Evolutionary conservation across 768 basidiomycete species (phyloP).

Genomic region (Agrocybe praecox): DNA sequence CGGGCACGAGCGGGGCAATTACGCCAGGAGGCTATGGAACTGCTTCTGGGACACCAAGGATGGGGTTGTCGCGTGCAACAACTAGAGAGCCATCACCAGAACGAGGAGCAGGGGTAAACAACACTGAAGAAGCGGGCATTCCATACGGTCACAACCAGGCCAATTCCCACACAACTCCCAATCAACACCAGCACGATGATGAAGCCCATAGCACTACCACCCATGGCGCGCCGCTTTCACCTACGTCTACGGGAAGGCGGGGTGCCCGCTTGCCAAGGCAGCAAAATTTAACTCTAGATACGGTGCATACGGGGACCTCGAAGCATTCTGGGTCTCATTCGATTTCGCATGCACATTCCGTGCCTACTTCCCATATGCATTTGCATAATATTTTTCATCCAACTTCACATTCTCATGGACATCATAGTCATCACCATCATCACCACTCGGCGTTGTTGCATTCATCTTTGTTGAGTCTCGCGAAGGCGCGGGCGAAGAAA

Average conservation of each 20-base stretch:
- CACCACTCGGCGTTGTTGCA: constrained; percentile 30
- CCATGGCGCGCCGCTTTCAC: not conserved
- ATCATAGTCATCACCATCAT: constrained; percentile 30
- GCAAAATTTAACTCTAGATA: not conserved
- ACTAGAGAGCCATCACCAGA: not conserved
- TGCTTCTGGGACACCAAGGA: not conserved
- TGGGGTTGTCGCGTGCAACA: not conserved
- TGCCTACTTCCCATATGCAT: not conserved
- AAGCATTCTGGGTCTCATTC: not conserved
- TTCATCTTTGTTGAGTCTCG: constrained; percentile 39
- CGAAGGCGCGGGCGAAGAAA: constrained; percentile 29
- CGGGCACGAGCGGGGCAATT: constrained; percentile 31
- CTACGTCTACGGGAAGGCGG: not conserved
- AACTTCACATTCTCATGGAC: constrained; percentile 6
- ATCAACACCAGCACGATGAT: not conserved
- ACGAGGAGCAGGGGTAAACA: not conserved
- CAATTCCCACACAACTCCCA: not conserved
- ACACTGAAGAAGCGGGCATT: not conserved
- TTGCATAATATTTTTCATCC: not conserved
- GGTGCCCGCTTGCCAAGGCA: not conserved
- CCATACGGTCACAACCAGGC: too few species aligned
- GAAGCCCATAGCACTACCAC: not conserved
- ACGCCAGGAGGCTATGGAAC: not conserved
- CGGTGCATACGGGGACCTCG: not conserved
- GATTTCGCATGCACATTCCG: constrained; percentile 9